Base-by-base conservation (phyloP, 2,329 filamentous ascomycete genomes). In the Talaromyces sp. region DNA sequence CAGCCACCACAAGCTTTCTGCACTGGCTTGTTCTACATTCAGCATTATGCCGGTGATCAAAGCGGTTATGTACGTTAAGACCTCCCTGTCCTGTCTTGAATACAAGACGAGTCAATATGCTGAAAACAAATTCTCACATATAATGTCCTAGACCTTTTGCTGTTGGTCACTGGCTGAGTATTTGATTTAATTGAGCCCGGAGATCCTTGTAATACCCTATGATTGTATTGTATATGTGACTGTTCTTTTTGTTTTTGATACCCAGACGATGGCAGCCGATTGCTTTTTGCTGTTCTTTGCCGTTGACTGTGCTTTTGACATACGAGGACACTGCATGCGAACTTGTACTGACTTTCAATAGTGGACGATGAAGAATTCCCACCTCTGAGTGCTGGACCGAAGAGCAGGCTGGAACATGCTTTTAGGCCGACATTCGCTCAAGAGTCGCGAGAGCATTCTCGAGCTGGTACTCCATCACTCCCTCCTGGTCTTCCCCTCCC, bases 11-110 rank as follows among this genome's bases (percentile, higher is more conserved):
- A 68, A 70, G 73, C 67, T 66, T 73, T 9, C 73, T 75, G 74
- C 76, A 77, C 74, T 72, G 73, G 72, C 73, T 73, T 74, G 71
- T 50, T 54, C 57, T 57, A 56, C 72, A 71, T 73, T 70, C 73
- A 74, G 69, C 73, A 71, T 73, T 72, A 71, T 73, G 72, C 72
- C 69, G 73, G 71, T 73, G 69, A 70, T 74, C 69, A 75, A 77
- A 75, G 73, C 73, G 76, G 73, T 72, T 64, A 80, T 82, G 80
- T 82, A 82, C 76, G 80, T 82, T 82, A 82, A 81, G 37, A 57
- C 78, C 77, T 80, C 79, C 80, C 78, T 79, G 73, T 72, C 77
- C 77, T 78, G 72, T 72, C 73, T 76, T 77, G 70, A 74, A 73
- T 72, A 70, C 71, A 73, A 74, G 78, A 73, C 72, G 72, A 75